Evolutionary conservation across 2,329 filamentous ascomycete species (phyloP), one percentile per base, ranked within the genome.

Genomic region (Sporothrix schenckii): DNA sequence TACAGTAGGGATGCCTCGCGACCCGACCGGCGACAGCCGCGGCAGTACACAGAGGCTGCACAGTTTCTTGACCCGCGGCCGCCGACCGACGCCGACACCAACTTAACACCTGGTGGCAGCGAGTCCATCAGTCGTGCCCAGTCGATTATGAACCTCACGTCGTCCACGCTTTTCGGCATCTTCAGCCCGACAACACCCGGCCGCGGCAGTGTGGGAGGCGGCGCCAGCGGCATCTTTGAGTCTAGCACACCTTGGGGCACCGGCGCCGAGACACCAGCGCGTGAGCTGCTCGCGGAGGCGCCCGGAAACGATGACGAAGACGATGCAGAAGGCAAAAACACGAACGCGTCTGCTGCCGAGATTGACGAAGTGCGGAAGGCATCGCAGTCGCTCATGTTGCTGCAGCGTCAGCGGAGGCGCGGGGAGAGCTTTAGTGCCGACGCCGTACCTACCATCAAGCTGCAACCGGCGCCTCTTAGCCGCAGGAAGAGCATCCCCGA

Each of bases 131-230:
- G 87, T 77, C 88, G 92, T 71, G 91, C 90, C 30, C 88, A 91
- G 74, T 97, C 93, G 11, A 87, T 93, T 70, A 83, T 93, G 77
- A 97, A 97, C 78, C 85, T 99, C 72, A 97, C 93, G 4, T 90
- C 92, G 11, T 94, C 93, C 2, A 97, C 95, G 0, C 86, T 99
- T 5, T 92, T 91, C 75, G 94, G 95, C 69, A 99, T 99, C 76
- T 99, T 97, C 83, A 89, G 89, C 13, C 89, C 88, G 7, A 87
- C 87, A 0, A 39, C 27, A 0, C 65, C 69, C 66, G 71, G 24
- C 71, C 78, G 78, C 68, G 76, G 76, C 19, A 78, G 80, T 56
- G 73, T 76, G 72, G 66, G 19, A 27, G 69, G 67, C 54, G 61
- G 41, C 34, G 54, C 21, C 24, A 69, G 49, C 11, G 68, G 66